Evolutionary conservation across 225 moss, liverwort and hornwort species (phyloP), one percentile per base, ranked within the genome.

Genomic region (Marchantia paleacea): DNA sequence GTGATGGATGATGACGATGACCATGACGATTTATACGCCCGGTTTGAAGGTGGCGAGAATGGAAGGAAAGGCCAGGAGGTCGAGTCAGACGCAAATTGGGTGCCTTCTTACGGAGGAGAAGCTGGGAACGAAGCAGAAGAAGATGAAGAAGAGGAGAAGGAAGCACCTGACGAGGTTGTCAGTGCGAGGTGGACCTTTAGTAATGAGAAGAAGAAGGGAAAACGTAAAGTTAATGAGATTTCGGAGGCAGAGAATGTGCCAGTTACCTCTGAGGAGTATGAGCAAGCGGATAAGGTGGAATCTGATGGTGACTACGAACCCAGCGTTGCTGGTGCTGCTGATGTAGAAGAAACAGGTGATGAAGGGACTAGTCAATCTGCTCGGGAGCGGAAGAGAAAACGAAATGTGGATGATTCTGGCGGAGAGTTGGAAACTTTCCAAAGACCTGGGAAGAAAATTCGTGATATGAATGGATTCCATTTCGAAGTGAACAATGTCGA

Each of bases 1-100:
- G 26, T 75, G 55, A 75, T 75, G 75, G 75, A 75, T 75, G 75
- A 75, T 75, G 64, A 64, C 24, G 64, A 64, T 24, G 75, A 75
- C 26, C 75, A 55, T 55, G 55, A 75, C 10, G 75, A 55, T 75
- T 75, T 55, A 55, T 15, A 75, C 13, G 55, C 75, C 7, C 54
- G 75, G 28, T 55, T 55, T 75, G 75, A 55, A 55, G 55, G 75
- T 75, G 75, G 75, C 28, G 75, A 55, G 55, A 75, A 55, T 12
- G 75, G 54, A 29, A 55, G 55, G 55, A 24, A 9, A 10, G 26
- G 75, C 75, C 10, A 75, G 26, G 75, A 75, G 25, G 75, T 51
- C 14, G 55, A 75, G 60, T 76, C 75, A 3, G 75, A 76, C 39
- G 75, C 75, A 7, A 58, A 76, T 60, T 76, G 58, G 57, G 58